A percentile compares a stretch with the other conserved stretches of the same genome.
These are phyloP conservation scores for Calamus simplicifolius DNA, from an alignment of 176 grass and related monocot genomes.

Conservation along the genomic window DNA sequence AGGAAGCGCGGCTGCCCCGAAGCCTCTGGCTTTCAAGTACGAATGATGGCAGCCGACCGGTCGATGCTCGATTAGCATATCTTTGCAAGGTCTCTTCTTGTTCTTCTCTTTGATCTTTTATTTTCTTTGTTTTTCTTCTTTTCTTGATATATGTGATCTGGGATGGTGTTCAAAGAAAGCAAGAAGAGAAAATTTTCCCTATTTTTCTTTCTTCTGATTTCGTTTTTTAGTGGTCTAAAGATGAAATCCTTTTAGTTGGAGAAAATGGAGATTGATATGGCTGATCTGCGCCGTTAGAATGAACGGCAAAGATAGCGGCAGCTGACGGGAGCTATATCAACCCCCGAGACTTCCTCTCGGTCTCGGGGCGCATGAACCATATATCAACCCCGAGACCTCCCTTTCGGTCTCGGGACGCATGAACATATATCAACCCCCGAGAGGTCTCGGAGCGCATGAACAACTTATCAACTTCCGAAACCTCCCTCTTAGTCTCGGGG, in stretches of 20 bases:
- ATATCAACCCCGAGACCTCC: no score
- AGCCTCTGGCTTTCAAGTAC: neutral
- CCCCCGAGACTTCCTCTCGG: no score
- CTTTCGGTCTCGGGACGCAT: no score
- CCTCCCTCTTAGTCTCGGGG: no score
- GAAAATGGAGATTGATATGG: conserved; percentile 48
- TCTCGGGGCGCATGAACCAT: no score
- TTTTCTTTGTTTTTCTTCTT: neutral
- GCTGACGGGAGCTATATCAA: no score
- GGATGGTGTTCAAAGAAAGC: conserved; percentile 36
- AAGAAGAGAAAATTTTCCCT: conserved; percentile 8
- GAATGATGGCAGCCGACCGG: neutral
- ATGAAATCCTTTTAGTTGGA: conserved; percentile 33
- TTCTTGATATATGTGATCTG: conserved; percentile 4
- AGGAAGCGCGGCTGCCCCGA: neutral
- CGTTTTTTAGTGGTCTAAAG: conserved; percentile 12
- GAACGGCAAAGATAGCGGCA: no score
- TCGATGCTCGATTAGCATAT: conserved; percentile 39
- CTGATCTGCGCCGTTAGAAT: no score
- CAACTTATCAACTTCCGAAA: no score
- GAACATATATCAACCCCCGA: no score
- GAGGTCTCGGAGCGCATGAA: no score
- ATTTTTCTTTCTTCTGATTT: neutral
- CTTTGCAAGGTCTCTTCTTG: conserved; percentile 58
- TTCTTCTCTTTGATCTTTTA: neutral